phyloP scores from a whole-genome alignment of 768 basidiomycete species.

The Pulveroboletus sp. region DNA sequence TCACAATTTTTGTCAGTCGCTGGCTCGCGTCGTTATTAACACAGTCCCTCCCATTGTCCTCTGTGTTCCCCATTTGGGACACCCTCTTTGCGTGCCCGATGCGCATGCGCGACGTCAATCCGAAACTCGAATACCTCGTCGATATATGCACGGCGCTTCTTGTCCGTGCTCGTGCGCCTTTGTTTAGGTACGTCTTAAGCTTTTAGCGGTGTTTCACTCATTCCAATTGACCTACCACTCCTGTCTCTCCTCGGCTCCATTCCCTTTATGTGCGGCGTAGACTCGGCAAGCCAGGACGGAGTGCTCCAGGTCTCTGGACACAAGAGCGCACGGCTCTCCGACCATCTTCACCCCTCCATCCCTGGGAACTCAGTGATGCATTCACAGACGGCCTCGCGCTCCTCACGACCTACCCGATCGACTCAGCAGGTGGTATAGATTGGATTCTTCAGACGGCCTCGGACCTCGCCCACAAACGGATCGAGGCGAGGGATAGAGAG shows the following conservation, averaged over 20 bases:
- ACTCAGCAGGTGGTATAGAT: conserved; percentile 65
- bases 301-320: conserved; percentile 49
- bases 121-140: conserved; percentile 64
- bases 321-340: conserved; percentile 37
- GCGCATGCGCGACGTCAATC: conserved; percentile 47
- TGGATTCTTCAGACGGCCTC: conserved; percentile 61
- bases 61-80: conserved; percentile 66
- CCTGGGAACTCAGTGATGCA: conserved; percentile 54
- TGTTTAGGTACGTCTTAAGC: conserved; percentile 46
- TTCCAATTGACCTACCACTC: not conserved
- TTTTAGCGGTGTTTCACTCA: not conserved
- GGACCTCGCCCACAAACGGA: conserved; percentile 53
- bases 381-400: conserved; percentile 64
- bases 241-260: not conserved
- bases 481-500: conserved; percentile 30
- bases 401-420: conserved; percentile 61
- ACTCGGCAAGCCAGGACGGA: conserved; percentile 44
- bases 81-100: conserved; percentile 56
- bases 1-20: conserved; percentile 40
- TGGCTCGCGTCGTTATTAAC: conserved; percentile 71
- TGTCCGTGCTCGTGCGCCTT: conserved; percentile 46
- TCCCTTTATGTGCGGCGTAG: conserved; percentile 30
- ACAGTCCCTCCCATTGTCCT: conserved; percentile 63
- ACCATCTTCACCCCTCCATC: conserved; percentile 41
- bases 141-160: conserved; percentile 71